These are phyloP conservation scores for Pseudonitzschia delicatissima DNA, from an alignment of 108 stramenopile genomes.

Conservation along the genomic window DNA sequence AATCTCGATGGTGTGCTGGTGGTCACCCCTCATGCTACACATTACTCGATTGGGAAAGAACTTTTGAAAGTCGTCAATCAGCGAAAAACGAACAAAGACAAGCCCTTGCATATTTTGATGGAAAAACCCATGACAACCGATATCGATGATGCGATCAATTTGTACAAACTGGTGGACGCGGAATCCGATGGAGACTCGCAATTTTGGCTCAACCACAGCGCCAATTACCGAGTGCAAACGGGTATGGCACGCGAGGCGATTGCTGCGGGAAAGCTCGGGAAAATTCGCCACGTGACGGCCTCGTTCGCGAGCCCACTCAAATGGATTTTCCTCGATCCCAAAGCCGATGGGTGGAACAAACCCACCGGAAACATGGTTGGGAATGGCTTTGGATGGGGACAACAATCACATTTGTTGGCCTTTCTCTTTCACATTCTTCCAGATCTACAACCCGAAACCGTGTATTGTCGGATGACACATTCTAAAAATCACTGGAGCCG, in stretches of 20 bases:
- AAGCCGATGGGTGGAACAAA: constrained; percentile 43
- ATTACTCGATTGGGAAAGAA: constrained; percentile 42
- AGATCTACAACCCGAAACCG: constrained; percentile 36
- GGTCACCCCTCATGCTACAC: constrained; percentile 66
- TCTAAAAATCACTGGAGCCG: constrained; percentile 54
- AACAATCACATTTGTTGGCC: constrained; percentile 58
- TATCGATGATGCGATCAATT: constrained; percentile 43
- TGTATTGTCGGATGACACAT: constrained; percentile 54
- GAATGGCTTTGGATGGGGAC: constrained; percentile 79
- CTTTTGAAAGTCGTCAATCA: constrained; percentile 37
- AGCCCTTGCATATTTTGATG: constrained; percentile 60
- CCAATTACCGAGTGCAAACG: constrained; percentile 65
- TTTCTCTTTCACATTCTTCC: constrained; percentile 60
- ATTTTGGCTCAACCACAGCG: constrained; percentile 68
- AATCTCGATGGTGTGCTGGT: constrained; percentile 60
- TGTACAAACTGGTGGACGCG: constrained; percentile 30
- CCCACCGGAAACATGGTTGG: constrained; percentile 56
- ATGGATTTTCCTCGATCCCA: constrained; percentile 50
- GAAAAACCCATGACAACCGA: constrained; percentile 80
- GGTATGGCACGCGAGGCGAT: constrained; percentile 45
- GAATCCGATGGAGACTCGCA: constrained; percentile 13
- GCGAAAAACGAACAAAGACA: constrained; percentile 32
- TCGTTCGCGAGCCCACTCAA: constrained; percentile 55
- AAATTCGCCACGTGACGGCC: constrained; percentile 43
- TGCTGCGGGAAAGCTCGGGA: constrained; percentile 34